Percentiles rank a stretch among this genome's conserved stretches.
phyloP scores from a whole-genome alignment of 2,329 filamentous ascomycete genomes.

The Colletotrichum australisinense region DNA sequence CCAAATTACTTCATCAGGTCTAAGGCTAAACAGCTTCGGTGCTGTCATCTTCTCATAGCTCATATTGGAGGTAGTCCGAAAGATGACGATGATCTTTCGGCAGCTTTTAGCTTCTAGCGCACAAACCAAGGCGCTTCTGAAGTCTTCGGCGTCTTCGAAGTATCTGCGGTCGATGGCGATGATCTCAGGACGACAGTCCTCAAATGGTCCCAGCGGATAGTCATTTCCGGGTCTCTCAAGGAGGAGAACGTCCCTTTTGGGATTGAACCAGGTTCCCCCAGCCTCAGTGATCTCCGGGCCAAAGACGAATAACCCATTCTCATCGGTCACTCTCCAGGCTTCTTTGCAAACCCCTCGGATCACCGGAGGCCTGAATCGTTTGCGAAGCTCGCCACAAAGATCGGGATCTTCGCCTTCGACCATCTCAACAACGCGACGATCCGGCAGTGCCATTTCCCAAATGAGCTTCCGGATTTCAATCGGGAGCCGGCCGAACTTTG shows the following conservation, averaged over 20 bases:
- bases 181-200: background rate
- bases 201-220: background rate
- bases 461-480: background rate
- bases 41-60: too few relatives aligned
- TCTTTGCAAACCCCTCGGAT: slow-evolving; percentile 1
- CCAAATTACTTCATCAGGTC: too few relatives aligned
- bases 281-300: background rate
- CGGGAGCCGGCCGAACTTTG: background rate
- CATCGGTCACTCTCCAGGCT: background rate
- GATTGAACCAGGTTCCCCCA: background rate
- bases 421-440: background rate
- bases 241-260: background rate
- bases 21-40: too few relatives aligned
- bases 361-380: background rate
- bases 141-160: background rate
- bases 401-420: background rate
- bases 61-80: background rate
- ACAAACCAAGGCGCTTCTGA: background rate
- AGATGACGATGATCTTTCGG: background rate
- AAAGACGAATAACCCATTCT: background rate
- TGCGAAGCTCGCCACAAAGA: too few relatives aligned
- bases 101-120: background rate
- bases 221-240: background rate
- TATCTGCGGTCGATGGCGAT: background rate
- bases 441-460: slow-evolving; percentile 18